Conservation (phyloP, 2,329 filamentous ascomycete species). For the Hysterium pulicare region DNA sequence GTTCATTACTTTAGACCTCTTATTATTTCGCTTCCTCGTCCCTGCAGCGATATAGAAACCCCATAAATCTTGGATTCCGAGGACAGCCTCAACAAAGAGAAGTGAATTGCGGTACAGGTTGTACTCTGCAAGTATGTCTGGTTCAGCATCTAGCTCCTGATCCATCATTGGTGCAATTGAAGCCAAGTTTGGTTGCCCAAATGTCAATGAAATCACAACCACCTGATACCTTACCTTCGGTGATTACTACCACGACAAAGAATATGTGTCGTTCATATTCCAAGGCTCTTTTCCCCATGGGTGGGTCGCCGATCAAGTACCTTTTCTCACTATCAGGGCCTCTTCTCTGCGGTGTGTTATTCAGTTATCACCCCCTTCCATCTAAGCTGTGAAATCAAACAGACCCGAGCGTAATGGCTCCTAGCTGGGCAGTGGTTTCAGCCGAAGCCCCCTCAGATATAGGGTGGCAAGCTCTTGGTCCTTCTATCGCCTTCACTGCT, state of each 20-base stretch:
- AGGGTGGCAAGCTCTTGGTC: constrained; percentile 19
- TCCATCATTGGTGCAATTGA: too few species aligned
- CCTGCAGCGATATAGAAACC: neutral
- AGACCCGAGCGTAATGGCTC: too few species aligned
- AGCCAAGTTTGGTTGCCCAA: too few species aligned
- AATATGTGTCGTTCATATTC: neutral
- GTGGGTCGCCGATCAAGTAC: neutral
- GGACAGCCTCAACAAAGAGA: too few species aligned
- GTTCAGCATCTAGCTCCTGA: too few species aligned
- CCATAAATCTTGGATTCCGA: too few species aligned
- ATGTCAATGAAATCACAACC: too few species aligned
- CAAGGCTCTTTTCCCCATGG: neutral
- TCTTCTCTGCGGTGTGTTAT: too few species aligned
- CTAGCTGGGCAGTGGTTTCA: constrained; percentile 23
- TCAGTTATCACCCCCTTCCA: neutral
- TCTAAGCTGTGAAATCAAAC: neutral
- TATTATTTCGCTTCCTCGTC: neutral
- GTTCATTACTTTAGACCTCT: neutral
- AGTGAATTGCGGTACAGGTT: too few species aligned
- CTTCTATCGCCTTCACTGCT: constrained; percentile 21
- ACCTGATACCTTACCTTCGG: too few species aligned
- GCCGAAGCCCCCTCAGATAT: constrained; percentile 22
- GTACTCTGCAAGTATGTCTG: too few species aligned
- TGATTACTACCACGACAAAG: neutral
- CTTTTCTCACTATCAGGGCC: neutral